These are phyloP conservation scores for Pichia sp. DNA, from an alignment of 1,139 yeast species.

Conservation along the genomic window DNA sequence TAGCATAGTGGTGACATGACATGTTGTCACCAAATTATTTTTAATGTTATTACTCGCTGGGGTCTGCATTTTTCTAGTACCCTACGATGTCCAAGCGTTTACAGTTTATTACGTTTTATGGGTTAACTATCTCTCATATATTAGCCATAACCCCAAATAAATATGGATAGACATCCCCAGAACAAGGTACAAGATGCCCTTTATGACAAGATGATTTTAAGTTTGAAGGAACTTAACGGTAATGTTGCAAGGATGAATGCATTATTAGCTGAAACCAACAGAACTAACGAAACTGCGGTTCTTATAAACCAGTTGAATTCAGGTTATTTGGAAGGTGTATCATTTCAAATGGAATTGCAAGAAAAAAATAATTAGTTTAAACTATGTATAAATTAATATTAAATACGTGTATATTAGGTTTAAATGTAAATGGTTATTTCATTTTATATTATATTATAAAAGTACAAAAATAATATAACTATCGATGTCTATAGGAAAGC, in stretches of 20 bases:
- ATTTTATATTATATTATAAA: too few species aligned
- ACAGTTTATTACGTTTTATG: too few species aligned
- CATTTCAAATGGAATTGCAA: constrained; percentile 14
- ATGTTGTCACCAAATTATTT: too few species aligned
- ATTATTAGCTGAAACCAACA: constrained; percentile 52
- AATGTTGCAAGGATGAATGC: constrained; percentile 41
- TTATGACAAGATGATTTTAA: constrained; percentile 67
- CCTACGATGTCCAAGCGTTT: too few species aligned
- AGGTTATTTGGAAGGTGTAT: constrained; percentile 9
- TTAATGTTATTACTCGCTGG: too few species aligned
- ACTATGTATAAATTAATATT: background rate
- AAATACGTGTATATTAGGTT: background rate
- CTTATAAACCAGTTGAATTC: constrained; percentile 56
- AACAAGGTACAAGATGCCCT: constrained; percentile 80
- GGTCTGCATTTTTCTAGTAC: too few species aligned
- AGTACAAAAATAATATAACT: too few species aligned
- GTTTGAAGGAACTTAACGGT: constrained; percentile 36
- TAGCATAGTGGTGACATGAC: background rate
- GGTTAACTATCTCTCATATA: too few species aligned
- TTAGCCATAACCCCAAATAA: too few species aligned
- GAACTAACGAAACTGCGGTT: constrained; percentile 65
- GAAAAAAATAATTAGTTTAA: background rate
- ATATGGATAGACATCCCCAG: constrained; percentile 55
- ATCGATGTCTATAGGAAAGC: background rate
- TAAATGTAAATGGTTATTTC: too few species aligned